Base-by-base conservation (phyloP, 2,329 filamentous ascomycete species). In the Clarireedia hainanense region DNA sequence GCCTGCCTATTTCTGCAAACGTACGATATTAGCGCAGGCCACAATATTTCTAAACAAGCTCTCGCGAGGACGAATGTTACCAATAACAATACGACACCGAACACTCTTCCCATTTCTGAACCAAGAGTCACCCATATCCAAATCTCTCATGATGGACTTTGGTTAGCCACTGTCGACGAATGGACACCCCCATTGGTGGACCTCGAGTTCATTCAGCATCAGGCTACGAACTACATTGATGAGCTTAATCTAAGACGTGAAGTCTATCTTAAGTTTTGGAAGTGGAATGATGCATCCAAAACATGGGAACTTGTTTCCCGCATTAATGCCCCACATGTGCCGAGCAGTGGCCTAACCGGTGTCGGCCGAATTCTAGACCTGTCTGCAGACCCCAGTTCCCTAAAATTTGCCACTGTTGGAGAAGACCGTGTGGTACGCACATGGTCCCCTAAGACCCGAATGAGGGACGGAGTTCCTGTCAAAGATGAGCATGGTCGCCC, bases 131-230 rank as follows among this genome's bases (percentile, higher is more conserved):
- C 81, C 6, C 81, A 87, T 55, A 75, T 97, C 50, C 80, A 85
- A 45, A 83, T 94, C 63, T 92, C 88, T 45, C 75, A 80, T 50
- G 86, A 97, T 67, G 92, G 92, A 17, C 79, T 83, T 61, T 97
- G 92, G 91, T 79, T 99, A 56, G 91, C 88, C 4, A 96, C 90
- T 1, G 81, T 95, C 1, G 94, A 99, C 68, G 88, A 91, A 66
- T 99, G 94, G 94, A 79, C 80, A 51, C 91, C 91, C 1, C 83
- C 88, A 9, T 73, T 75, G 12, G 75, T 80, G 58, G 91, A 96
- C 66, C 72, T 88, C 14, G 78, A 81, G 40, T 78, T 79, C 55
- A 70, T 88, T 7, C 74, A 75, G 52, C 73, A 79, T 59, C 67
- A 75, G 20, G 72, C 70, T 42, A 71, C 68, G n/a, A 67, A 70